These are phyloP conservation scores for Penicillium polonicum DNA, from an alignment of 2,329 filamentous ascomycete genomes.

Conservation along the genomic window DNA sequence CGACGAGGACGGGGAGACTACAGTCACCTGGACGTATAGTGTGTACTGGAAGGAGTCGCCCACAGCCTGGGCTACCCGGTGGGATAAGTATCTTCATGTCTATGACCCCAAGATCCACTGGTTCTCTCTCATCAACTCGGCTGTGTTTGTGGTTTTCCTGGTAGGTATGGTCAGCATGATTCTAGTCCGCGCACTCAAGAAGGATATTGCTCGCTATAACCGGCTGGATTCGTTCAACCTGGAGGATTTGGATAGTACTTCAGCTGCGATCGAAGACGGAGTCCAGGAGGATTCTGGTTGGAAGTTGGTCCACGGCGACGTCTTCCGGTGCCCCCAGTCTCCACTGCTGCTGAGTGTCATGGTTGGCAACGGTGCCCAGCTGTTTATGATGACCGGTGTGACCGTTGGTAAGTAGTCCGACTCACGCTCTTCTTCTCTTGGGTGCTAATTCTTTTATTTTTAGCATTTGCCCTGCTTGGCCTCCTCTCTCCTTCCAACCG, in stretches of 20 bases:
- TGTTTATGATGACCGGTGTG: slow-evolving; percentile 95
- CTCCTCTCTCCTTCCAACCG: slow-evolving; percentile 96
- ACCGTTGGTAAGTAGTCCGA: slow-evolving; percentile 63
- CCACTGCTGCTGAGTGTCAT: slow-evolving; percentile 83
- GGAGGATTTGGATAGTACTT: slow-evolving; percentile 80
- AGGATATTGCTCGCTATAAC: slow-evolving; percentile 97
- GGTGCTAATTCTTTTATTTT: slow-evolving; percentile 13
- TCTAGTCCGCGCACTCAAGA: slow-evolving; percentile 79
- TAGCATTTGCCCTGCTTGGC: slow-evolving; percentile 81
- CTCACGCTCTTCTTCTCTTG: not conserved
- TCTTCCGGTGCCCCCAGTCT: slow-evolving; percentile 83
- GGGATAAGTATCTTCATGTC: slow-evolving; percentile 98
- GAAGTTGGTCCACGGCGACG: slow-evolving; percentile 97
- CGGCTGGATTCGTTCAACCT: slow-evolving; percentile 86
- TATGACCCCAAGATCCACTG: slow-evolving; percentile 98
- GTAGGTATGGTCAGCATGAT: slow-evolving; percentile 92
- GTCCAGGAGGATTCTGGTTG: slow-evolving; percentile 97
- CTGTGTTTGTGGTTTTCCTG: slow-evolving; percentile 89
- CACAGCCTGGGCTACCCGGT: slow-evolving; percentile 92
- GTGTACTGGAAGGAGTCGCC: slow-evolving; percentile 82
- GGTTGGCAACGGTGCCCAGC: slow-evolving; percentile 88
- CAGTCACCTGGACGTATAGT: slow-evolving; percentile 85
- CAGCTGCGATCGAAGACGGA: slow-evolving; percentile 75
- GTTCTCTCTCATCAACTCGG: slow-evolving; percentile 96
- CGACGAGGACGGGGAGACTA: slow-evolving; percentile 60